Base-by-base conservation (phyloP, 352 stramenopile species). In the Thalassiosira livingstoniorum region DNA sequence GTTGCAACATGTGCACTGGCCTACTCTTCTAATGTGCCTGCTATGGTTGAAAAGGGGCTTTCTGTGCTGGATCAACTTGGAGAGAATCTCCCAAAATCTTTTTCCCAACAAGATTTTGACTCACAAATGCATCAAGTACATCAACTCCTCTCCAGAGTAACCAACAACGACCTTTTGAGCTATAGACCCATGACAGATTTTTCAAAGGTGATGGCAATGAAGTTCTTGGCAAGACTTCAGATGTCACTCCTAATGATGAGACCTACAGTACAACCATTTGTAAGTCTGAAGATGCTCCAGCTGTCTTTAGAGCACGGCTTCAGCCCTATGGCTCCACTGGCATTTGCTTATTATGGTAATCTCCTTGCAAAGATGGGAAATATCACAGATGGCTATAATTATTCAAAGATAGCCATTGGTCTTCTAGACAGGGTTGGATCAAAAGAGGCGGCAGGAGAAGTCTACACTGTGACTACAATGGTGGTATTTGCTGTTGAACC, bases 161-260 rank as follows among this genome's bases (percentile, higher is more conserved):
- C 57, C 25, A 57, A 78, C 62, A 10, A 70, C 1, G 29, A 68
- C 2, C n/a, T 78, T 23, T 15, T 78, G 51, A 37, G 60, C 4
- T 68, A 68, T 58, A 78, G 62, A 70, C 25, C 34, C 21, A 69
- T 78, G 69, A 15, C 37, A 21, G 69, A 78, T 32, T 42, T 42
- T 63, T 53, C 43, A 25, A 78, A 78, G 34, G 53, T 69, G 18
- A 70, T 70, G 55, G 69, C 69, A n/a, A 69, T 78, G 69, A 78
- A 78, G 18, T 51, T 51, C 42, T 51, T 51, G 18, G 10, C 42
- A 18, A 51, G 42, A 18, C 18, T 76, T 25, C 39, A 62, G 60
- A 27, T 73, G 29, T 10, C 23, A n/a, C 64, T 57, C 21, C n/a
- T 73, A 13, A 73, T 76, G 47, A 18, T 18, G 18, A 51, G 42